Percentiles rank a stretch among this genome's conserved stretches.
These are phyloP conservation scores for Trichoderma brevicompactum DNA, from an alignment of 2,329 filamentous ascomycete genomes.

Conservation along the genomic window DNA sequence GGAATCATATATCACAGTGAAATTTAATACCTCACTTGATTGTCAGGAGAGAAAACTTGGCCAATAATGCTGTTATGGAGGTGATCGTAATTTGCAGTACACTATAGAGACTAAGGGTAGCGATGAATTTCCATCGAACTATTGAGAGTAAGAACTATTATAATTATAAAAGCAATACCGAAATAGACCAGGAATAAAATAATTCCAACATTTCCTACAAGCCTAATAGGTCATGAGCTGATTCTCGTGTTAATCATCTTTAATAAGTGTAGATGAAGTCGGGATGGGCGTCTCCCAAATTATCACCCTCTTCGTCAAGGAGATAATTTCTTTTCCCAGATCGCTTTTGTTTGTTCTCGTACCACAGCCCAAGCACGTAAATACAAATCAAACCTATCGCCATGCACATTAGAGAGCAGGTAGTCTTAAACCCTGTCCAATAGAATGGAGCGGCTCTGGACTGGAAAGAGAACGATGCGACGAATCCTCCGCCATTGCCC, in stretches of 20 bases:
- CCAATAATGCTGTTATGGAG: too few species aligned
- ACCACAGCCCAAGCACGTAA: constrained; percentile 19
- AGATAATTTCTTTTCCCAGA: constrained; percentile 3
- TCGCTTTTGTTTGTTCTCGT: constrained; percentile 18
- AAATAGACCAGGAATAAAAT: neutral
- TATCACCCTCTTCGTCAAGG: constrained; percentile 15
- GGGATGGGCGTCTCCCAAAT: constrained; percentile 22
- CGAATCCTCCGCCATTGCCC: constrained; percentile 23
- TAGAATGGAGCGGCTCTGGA: constrained; percentile 9
- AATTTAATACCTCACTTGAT: too few species aligned
- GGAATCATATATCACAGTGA: too few species aligned
- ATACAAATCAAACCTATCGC: constrained; percentile 12
- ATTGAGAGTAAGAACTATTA: too few species aligned
- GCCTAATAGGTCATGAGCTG: neutral
- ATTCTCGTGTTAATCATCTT: neutral
- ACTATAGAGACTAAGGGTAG: too few species aligned
- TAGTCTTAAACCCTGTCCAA: constrained; percentile 21
- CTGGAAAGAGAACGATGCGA: constrained; percentile 20
- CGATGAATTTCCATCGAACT: too few species aligned
- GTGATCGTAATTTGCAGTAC: too few species aligned
- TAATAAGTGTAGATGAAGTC: constrained; percentile 25
- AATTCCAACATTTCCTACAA: neutral
- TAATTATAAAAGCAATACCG: neutral
- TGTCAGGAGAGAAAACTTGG: too few species aligned
- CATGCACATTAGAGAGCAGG: constrained; percentile 20